These are phyloP conservation scores for Taphrina sp. DNA, from an alignment of 1,139 yeast genomes.

Conservation along the genomic window DNA sequence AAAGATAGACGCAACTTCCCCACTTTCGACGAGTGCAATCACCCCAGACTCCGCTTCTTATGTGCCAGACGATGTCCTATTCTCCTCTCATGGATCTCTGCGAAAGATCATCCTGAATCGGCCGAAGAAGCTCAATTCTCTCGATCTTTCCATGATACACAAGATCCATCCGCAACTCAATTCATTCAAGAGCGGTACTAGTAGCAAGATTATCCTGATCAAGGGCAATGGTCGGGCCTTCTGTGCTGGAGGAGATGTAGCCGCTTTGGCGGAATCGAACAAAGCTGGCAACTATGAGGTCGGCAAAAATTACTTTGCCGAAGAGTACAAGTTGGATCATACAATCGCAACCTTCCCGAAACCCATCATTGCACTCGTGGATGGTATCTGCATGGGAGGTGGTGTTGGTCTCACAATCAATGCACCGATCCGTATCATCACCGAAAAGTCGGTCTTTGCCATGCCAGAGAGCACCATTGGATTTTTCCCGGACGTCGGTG, in stretches of 20 bases:
- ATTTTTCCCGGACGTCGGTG: conserved; percentile 94
- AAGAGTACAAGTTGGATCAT: conserved; percentile 80
- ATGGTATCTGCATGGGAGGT: conserved; percentile 96
- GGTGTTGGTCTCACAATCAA: conserved; percentile 92
- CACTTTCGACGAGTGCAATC: conserved; percentile 2
- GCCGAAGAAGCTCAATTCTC: conserved; percentile 78
- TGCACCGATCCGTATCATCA: conserved; percentile 89
- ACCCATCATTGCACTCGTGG: conserved; percentile 79
- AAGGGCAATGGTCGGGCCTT: conserved; percentile 43
- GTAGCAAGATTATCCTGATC: conserved; percentile 20
- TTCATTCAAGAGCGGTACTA: conserved; percentile 3
- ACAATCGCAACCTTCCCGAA: conserved; percentile 75
- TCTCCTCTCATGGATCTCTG: conserved; percentile 62
- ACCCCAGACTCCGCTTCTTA: neutral
- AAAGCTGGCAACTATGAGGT: conserved; percentile 49
- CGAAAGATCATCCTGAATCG: conserved; percentile 76
- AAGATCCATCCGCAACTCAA: conserved; percentile 68
- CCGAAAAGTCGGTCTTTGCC: conserved; percentile 85
- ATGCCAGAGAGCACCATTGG: conserved; percentile 99
- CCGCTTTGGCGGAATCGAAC: conserved; percentile 42
- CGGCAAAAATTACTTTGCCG: conserved; percentile 55
- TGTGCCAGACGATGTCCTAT: conserved; percentile 51
- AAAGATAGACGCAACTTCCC: conserved; percentile 39
- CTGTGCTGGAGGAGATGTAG: conserved; percentile 46
- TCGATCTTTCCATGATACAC: conserved; percentile 73